Evolutionary conservation across 2,329 filamentous ascomycete genomes (phyloP).

Genomic region (Hypoxylon sp.): DNA sequence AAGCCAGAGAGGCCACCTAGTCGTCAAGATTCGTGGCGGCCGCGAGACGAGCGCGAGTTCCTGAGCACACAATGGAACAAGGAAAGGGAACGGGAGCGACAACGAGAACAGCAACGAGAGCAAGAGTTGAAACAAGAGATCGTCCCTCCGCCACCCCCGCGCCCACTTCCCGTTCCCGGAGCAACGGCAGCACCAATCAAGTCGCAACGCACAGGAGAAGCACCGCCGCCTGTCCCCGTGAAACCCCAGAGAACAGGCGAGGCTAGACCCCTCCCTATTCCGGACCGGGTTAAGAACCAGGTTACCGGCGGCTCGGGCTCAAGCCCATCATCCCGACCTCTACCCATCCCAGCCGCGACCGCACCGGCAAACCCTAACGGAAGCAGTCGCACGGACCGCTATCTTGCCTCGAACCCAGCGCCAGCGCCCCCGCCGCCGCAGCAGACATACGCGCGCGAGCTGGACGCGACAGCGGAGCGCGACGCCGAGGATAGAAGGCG

Average conservation of each 20-base stretch:
- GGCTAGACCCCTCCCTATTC: constrained; percentile 68
- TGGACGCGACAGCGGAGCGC: constrained; percentile 71
- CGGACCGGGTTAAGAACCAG: constrained; percentile 49
- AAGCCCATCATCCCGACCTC: constrained; percentile 44
- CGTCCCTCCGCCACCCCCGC: constrained; percentile 50
- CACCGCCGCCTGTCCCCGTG: constrained; percentile 43
- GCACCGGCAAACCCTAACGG: constrained; percentile 37
- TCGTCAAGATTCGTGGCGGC: constrained; percentile 75
- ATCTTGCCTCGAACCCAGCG: constrained; percentile 67
- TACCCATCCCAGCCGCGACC: constrained; percentile 48
- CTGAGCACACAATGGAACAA: constrained; percentile 67
- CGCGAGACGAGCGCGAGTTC: constrained; percentile 73
- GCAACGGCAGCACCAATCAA: constrained; percentile 52
- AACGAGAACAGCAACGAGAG: constrained; percentile 5
- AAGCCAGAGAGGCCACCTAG: constrained; percentile 59
- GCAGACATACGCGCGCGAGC: constrained; percentile 67
- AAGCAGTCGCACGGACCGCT: constrained; percentile 68
- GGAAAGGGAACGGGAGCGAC: constrained; percentile 54
- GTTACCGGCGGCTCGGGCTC: constrained; percentile 49
- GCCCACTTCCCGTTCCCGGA: constrained; percentile 58
- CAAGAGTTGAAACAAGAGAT: constrained; percentile 38
- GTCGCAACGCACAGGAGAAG: constrained; percentile 48
- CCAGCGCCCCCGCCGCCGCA: constrained; percentile 58
- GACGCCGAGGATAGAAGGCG: constrained; percentile 73
- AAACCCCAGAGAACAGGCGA: constrained; percentile 57